Percentiles rank a stretch among this genome's conserved stretches.
These are phyloP conservation scores for Luffa acutangula DNA, from an alignment of 306 rosid species.

Conservation along the genomic window DNA sequence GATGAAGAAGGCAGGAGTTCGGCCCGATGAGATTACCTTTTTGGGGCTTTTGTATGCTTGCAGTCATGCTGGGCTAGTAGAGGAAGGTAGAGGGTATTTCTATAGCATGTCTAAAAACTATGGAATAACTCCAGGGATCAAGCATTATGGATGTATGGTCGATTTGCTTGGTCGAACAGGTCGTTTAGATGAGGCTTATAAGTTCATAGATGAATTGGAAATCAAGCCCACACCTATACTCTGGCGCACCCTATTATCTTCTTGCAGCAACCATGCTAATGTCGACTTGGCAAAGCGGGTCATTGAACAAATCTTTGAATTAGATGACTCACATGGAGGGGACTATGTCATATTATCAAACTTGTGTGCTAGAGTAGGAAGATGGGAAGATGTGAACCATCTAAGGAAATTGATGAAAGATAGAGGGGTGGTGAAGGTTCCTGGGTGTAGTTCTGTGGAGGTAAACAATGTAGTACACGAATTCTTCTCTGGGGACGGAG, in stretches of 20 bases:
- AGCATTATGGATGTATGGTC: constrained; percentile 87
- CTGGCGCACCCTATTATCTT: constrained; percentile 68
- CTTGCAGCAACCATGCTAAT: constrained; percentile 61
- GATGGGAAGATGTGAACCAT: constrained; percentile 72
- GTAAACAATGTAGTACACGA: constrained; percentile 74
- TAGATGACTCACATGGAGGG: constrained; percentile 79
- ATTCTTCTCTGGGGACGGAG: constrained; percentile 76
- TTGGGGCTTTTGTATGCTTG: constrained; percentile 68
- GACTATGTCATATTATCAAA: constrained; percentile 80
- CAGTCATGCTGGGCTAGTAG: constrained; percentile 68
- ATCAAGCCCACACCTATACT: constrained; percentile 59
- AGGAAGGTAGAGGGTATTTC: constrained; percentile 54
- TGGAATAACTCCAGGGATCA: constrained; percentile 50
- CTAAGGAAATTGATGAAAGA: constrained; percentile 60
- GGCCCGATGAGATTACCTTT: constrained; percentile 69
- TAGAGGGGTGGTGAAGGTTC: constrained; percentile 57
- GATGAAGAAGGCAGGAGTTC: constrained; percentile 43
- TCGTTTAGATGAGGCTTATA: constrained; percentile 50
- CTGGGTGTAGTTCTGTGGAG: constrained; percentile 83
- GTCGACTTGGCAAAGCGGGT: constrained; percentile 62
- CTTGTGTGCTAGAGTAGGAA: constrained; percentile 56
- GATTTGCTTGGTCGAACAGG: constrained; percentile 84
- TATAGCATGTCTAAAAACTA: constrained; percentile 41
- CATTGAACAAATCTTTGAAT: constrained; percentile 38
- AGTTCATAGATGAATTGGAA: constrained; percentile 48